A percentile compares a stretch with the other conserved stretches of the same genome.
Evolutionary conservation across 2,329 filamentous ascomycete species (phyloP).

Genomic region (Botryosphaeria dothidea): DNA sequence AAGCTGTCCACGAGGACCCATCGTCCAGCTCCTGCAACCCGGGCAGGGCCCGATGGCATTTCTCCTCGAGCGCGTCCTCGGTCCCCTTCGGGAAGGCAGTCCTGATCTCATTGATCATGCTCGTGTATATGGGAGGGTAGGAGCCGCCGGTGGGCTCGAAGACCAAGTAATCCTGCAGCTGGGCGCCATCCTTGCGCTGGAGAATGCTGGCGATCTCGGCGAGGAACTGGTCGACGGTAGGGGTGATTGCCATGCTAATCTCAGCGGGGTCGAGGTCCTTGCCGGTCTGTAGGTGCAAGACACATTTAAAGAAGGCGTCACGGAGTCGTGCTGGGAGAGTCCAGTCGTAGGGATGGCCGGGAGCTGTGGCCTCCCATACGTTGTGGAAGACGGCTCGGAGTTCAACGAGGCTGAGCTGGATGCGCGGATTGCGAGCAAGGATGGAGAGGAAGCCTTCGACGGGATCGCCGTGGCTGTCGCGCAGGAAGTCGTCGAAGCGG

Average conservation of each 20-base stretch:
- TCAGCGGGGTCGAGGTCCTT: background rate
- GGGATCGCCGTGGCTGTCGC: conserved; percentile 3
- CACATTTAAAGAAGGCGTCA: background rate
- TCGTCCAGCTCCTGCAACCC: conserved; percentile 46
- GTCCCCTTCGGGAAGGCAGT: conserved; percentile 53
- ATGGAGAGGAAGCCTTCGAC: background rate
- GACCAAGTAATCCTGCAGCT: conserved; percentile 69
- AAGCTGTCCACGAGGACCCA: conserved; percentile 72
- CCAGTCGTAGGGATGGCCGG: conserved; percentile 6
- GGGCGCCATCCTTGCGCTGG: conserved; percentile 62
- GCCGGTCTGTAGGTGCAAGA: background rate
- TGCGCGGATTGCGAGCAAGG: background rate
- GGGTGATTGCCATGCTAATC: conserved; percentile 47
- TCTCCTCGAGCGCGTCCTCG: conserved; percentile 59
- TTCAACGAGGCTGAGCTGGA: background rate
- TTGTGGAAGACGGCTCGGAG: background rate
- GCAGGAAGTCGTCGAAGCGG: background rate
- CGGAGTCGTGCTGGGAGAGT: background rate
- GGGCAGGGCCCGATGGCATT: conserved; percentile 65
- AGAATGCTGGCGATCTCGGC: conserved; percentile 63
- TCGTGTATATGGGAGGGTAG: conserved; percentile 65
- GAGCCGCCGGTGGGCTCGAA: conserved; percentile 64
- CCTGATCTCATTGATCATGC: conserved; percentile 68
- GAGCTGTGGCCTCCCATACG: background rate
- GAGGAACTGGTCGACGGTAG: conserved; percentile 69